Percentiles rank a stretch among this genome's conserved stretches.
phyloP scores from a whole-genome alignment of 352 stramenopile genomes.

The Phytophthora constricta region DNA sequence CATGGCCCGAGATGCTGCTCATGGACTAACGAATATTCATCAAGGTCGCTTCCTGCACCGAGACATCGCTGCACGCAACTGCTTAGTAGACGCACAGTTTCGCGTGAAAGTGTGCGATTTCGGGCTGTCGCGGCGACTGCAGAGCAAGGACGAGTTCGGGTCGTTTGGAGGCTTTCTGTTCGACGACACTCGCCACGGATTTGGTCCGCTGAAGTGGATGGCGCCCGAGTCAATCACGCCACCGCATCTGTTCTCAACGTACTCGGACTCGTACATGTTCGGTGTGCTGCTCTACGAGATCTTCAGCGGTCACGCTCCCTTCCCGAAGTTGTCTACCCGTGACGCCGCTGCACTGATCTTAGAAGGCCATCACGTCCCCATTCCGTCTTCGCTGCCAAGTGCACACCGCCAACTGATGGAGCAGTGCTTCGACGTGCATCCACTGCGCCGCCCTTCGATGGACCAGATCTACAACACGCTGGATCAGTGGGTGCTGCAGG shows the following conservation, averaged over 20 bases:
- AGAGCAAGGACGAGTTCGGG: not conserved
- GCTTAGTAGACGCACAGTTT: conserved; percentile 64
- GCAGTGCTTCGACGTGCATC: conserved; percentile 67
- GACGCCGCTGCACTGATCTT: conserved; percentile 65
- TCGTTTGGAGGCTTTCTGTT: conserved; percentile 42
- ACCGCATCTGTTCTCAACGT: conserved; percentile 72
- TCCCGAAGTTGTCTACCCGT: conserved; percentile 56
- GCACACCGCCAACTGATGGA: conserved; percentile 63
- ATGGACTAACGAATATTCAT: conserved; percentile 74
- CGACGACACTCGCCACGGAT: conserved; percentile 61
- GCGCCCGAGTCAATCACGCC: conserved; percentile 69
- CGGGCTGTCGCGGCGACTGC: conserved; percentile 58
- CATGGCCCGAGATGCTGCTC: conserved; percentile 72
- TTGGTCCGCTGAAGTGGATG: conserved; percentile 82
- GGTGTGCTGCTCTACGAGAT: conserved; percentile 80
- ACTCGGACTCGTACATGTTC: conserved; percentile 83
- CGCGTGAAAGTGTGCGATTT: conserved; percentile 82
- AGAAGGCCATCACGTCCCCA: conserved; percentile 71
- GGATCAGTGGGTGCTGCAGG: conserved; percentile 61
- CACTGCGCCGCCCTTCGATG: conserved; percentile 63
- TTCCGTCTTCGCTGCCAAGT: conserved; percentile 45
- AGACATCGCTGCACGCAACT: conserved; percentile 76
- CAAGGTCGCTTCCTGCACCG: conserved; percentile 66
- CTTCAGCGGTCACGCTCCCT: conserved; percentile 66
- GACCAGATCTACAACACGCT: conserved; percentile 71